These are phyloP conservation scores for Kluyveromyces dobzhanskii DNA, from an alignment of 805 yeast genomes.

Conservation along the genomic window DNA sequence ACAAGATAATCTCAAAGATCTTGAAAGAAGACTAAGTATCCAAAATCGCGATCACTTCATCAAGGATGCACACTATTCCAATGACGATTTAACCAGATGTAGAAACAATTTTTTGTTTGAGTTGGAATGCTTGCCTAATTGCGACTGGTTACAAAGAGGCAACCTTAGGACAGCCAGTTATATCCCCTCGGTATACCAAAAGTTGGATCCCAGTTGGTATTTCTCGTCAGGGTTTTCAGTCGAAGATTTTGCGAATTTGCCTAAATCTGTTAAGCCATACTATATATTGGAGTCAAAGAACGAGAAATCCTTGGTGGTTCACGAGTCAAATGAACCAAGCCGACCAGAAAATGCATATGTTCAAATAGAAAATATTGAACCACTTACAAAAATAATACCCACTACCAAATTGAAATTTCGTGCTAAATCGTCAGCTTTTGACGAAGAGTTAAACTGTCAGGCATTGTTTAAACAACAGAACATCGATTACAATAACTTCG, in stretches of 20 bases:
- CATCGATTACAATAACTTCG: not conserved
- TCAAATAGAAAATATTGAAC: not conserved
- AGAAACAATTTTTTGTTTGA: slow-evolving; percentile 24
- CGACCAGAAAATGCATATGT: not conserved
- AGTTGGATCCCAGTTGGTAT: slow-evolving; percentile 17
- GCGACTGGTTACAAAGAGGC: slow-evolving; percentile 4
- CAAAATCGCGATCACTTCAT: slow-evolving; percentile 1
- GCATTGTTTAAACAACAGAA: not conserved
- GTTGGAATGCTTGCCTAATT: slow-evolving; percentile 22
- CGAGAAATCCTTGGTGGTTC: slow-evolving; percentile 5
- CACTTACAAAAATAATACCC: not conserved
- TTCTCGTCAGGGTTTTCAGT: slow-evolving; percentile 2
- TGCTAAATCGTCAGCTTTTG: slow-evolving; percentile 1
- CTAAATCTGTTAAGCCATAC: not conserved
- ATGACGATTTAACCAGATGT: slow-evolving; percentile 8
- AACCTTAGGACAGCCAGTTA: slow-evolving; percentile 26
- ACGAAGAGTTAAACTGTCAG: not conserved
- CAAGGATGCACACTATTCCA: slow-evolving; percentile 5
- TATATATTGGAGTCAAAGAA: slow-evolving; percentile 3
- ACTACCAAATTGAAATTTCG: not conserved
- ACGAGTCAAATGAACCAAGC: not conserved
- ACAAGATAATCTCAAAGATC: slow-evolving; percentile 10
- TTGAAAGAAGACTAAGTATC: not conserved
- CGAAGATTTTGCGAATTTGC: not conserved
- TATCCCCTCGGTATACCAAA: slow-evolving; percentile 17